phyloP scores from a whole-genome alignment of 2,329 filamentous ascomycete species.

The Fusarium lyarnte region DNA sequence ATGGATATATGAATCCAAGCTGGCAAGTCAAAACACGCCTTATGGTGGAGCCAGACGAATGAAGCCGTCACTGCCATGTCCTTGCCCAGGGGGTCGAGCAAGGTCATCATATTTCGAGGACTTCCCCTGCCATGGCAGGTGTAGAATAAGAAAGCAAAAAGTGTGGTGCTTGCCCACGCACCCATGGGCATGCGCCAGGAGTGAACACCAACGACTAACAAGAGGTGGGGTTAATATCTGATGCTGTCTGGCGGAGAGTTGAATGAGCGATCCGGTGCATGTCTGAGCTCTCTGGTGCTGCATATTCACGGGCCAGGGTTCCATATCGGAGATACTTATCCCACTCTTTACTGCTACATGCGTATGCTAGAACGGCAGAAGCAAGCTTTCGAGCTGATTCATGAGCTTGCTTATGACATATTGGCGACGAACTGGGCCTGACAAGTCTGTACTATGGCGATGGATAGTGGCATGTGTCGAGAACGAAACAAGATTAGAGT shows the following conservation, averaged over 20 bases:
- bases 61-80: slow-evolving; percentile 36
- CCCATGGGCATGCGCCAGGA: slow-evolving; percentile 36
- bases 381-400: slow-evolving; percentile 1
- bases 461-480: neutral
- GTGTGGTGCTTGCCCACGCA: slow-evolving; percentile 33
- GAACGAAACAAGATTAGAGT: neutral
- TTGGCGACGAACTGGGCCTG: neutral
- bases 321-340: slow-evolving; percentile 29
- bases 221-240: slow-evolving; percentile 32
- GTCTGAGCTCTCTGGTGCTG: slow-evolving; percentile 41
- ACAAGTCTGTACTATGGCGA: neutral
- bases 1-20: slow-evolving; percentile 42
- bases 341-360: neutral
- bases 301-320: slow-evolving; percentile 32
- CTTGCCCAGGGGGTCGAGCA: slow-evolving; percentile 38
- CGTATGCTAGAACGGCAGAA: neutral
- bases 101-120: slow-evolving; percentile 32
- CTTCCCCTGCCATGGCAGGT: slow-evolving; percentile 33
- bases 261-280: slow-evolving; percentile 38
- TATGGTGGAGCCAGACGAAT: slow-evolving; percentile 33
- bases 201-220: slow-evolving; percentile 36
- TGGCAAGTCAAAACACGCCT: slow-evolving; percentile 29
- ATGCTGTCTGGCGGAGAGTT: slow-evolving; percentile 31
- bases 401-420: neutral
- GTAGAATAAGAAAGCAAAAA: slow-evolving; percentile 53